Evolutionary conservation across 2,329 filamentous ascomycete genomes (phyloP), one percentile per base, ranked within the genome.

Genomic region (Raffaelea albimanens): DNA sequence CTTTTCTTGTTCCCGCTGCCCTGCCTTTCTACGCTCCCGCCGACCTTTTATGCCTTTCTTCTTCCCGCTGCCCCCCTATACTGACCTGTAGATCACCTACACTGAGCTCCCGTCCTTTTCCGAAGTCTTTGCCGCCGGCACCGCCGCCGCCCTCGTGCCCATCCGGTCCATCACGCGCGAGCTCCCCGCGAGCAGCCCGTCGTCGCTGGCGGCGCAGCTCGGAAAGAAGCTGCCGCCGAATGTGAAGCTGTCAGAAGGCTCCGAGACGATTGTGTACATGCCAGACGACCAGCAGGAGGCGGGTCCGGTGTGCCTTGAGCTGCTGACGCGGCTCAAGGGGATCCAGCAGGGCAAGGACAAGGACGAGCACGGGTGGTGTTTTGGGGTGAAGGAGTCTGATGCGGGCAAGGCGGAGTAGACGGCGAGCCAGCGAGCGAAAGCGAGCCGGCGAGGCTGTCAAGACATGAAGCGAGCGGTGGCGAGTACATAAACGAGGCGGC

Each of bases 121-220:
- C 44, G 91, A 97, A 66, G 82, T 98, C 45, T 82, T 96, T 67
- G 93, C 91, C 4, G 90, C 89, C 3, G 91, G 91, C 2, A 97
- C 91, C 0, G 91, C 91, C 0, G 91, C 90, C 0, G 87, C 87
- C 0, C 73, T 98, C 46, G 90, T 97, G 3, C 91, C 91, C 1
- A 93, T 96, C 65, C 85, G 85, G 52, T 93, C 86, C 56, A 95
- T 97, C 63, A 93, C 87, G 3, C 80, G 89, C 58, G 76, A 71
- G 40, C 52, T 67, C 41, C 54, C 61, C 44, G 56, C 66, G 1
- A 58, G 63, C 4, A 65, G 67, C 14, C 55, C 67, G 13, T 61
- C 64, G 36, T 70, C 69, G 18, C 64, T 69, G 42, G 60, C 61
- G 10, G 57, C 63, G n/a, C 53, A 55, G 11, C 14, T 22, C 11